Percentiles rank a stretch among this genome's conserved stretches.
These are phyloP conservation scores for Globisporangium ultimum DNA, from an alignment of 352 stramenopile genomes.

Conservation along the genomic window DNA sequence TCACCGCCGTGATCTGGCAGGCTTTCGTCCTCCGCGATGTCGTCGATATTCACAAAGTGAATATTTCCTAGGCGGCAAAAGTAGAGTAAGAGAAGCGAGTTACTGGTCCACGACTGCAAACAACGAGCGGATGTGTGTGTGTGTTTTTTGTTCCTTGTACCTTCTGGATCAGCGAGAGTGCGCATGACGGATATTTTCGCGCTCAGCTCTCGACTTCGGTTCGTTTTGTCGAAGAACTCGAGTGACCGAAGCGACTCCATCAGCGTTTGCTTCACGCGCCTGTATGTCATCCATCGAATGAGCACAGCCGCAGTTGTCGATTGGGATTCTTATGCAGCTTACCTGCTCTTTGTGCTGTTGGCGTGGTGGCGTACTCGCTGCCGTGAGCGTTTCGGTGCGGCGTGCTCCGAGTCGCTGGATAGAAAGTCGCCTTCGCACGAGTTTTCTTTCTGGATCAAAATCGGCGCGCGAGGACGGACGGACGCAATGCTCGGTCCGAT, in stretches of 20 bases:
- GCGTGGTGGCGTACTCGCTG: constrained; percentile 29
- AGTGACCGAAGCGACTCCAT: constrained; percentile 66
- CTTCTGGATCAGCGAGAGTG: constrained; percentile 55
- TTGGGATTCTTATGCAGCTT: no score
- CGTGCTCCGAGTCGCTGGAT: constrained; percentile 31
- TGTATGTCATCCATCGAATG: constrained; percentile 8
- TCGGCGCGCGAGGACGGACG: constrained; percentile 54
- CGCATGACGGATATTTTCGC: constrained; percentile 60
- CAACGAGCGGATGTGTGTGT: no score
- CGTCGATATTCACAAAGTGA: constrained; percentile 79
- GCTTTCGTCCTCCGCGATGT: constrained; percentile 24
- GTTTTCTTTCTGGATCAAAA: constrained; percentile 49
- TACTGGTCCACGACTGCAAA: neutral
- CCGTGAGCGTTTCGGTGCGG: constrained; percentile 40
- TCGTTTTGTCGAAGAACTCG: constrained; percentile 76
- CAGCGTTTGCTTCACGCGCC: constrained; percentile 63
- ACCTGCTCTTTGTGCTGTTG: constrained; percentile 35
- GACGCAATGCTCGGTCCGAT: constrained; percentile 16
- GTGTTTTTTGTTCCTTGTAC: constrained; percentile 16
- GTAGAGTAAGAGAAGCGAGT: neutral
- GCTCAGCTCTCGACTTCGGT: constrained; percentile 58
- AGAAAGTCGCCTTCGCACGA: constrained; percentile 37
- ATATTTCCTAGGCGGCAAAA: constrained; percentile 38
- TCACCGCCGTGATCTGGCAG: constrained; percentile 11
- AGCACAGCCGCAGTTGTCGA: no score